Percentiles rank a stretch among this genome's conserved stretches.
Evolutionary conservation across 1,284 basidiomycete genomes (phyloP).

Genomic region (Trametes versicolor): DNA sequence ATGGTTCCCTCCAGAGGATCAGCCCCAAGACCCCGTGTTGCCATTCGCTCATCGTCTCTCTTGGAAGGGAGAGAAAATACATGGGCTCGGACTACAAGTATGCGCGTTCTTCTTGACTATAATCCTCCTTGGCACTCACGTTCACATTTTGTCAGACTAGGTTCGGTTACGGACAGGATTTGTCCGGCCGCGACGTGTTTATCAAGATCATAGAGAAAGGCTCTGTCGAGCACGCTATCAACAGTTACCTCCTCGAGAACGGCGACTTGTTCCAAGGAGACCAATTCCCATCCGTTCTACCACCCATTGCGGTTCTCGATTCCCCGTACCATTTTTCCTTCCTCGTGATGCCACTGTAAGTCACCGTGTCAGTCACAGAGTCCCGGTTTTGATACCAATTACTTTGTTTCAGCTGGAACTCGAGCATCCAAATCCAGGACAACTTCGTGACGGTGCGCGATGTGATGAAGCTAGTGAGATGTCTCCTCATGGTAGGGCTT

Average conservation of each 20-base stretch:
- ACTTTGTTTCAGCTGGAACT: neutral
- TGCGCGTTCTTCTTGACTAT: too few species aligned
- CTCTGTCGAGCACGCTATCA: slow-evolving; percentile 7
- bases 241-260: slow-evolving; percentile 3
- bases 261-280: neutral
- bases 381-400: neutral
- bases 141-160: neutral
- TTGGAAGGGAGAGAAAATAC: too few species aligned
- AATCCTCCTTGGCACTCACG: too few species aligned
- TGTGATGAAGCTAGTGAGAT: slow-evolving; percentile 4
- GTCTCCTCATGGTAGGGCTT: slow-evolving; percentile 8
- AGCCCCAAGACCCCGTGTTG: too few species aligned
- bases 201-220: slow-evolving; percentile 13
- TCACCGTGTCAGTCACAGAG: neutral
- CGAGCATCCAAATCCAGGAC: neutral
- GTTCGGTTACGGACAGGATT: slow-evolving; percentile 11
- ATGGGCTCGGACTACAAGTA: too few species aligned
- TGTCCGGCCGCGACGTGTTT: neutral
- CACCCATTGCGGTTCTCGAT: slow-evolving; percentile 12
- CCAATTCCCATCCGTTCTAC: slow-evolving; percentile 9
- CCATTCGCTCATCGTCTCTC: too few species aligned
- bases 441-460: neutral
- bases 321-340: slow-evolving; percentile 16
- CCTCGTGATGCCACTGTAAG: slow-evolving; percentile 19
- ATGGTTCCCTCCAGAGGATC: too few species aligned